Conservation (phyloP, 2,329 filamentous ascomycete species). For the Leptographium flavum region DNA sequence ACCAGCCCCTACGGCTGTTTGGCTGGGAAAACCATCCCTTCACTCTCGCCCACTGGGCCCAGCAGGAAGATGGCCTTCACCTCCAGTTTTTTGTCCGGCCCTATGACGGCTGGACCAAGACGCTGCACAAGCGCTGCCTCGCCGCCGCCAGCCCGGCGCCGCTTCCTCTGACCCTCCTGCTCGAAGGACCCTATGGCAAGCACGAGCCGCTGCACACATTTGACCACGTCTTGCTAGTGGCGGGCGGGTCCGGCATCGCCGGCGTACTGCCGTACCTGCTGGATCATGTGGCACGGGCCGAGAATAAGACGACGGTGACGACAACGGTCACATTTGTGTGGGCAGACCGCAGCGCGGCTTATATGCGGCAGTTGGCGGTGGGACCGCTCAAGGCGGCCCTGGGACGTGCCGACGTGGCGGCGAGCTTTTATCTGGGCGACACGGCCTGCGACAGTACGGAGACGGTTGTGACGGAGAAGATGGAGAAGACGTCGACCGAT, state of each 20-base stretch:
- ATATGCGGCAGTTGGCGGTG: neutral
- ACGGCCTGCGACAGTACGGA: too few relatives aligned
- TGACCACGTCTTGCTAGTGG: constrained; percentile 4
- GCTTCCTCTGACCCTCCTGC: neutral
- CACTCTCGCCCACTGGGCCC: constrained; percentile 22
- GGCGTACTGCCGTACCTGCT: constrained; percentile 2
- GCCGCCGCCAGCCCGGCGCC: neutral
- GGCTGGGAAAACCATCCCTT: constrained; percentile 37
- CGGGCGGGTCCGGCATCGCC: constrained; percentile 5
- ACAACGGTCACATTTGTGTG: constrained; percentile 3
- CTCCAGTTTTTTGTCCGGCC: constrained; percentile 4
- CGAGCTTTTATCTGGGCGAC: neutral
- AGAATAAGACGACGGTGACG: too few relatives aligned
- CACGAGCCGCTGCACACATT: constrained; percentile 1
- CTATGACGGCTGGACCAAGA: constrained; percentile 6
- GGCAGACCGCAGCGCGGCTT: constrained; percentile 1
- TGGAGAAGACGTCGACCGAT: too few relatives aligned
- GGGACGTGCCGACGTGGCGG: neutral
- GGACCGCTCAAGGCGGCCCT: neutral
- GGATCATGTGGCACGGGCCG: constrained; percentile 1
- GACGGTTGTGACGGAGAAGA: too few relatives aligned
- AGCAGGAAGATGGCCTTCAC: neutral
- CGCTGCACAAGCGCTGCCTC: constrained; percentile 1
- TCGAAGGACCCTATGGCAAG: constrained; percentile 7
- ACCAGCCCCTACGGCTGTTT: constrained; percentile 22